These are phyloP conservation scores for Ustilago nuda DNA, from an alignment of 1,284 basidiomycete genomes.

Conservation along the genomic window DNA sequence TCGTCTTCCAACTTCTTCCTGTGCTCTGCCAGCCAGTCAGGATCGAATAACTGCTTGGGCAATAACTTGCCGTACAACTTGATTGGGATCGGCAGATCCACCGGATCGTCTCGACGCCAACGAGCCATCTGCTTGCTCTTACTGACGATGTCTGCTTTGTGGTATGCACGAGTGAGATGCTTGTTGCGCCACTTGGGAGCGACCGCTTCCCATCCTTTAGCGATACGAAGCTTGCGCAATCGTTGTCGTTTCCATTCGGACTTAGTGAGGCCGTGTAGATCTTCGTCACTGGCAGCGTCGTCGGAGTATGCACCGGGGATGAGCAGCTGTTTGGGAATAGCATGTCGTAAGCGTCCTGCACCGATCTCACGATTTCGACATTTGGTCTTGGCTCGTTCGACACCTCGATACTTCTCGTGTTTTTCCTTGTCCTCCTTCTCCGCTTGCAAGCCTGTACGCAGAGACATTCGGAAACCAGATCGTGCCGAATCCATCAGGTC, in stretches of 20 bases:
- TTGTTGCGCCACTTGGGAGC: conserved; percentile 57
- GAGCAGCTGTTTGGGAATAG: conserved; percentile 54
- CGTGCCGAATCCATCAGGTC: conserved; percentile 57
- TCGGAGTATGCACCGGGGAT: conserved; percentile 54
- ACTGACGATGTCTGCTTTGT: conserved; percentile 53
- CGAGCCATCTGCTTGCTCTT: conserved; percentile 57
- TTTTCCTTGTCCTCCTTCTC: conserved; percentile 59
- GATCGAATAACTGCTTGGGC: conserved; percentile 50
- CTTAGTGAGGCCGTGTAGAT: conserved; percentile 53
- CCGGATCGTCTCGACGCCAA: conserved; percentile 52
- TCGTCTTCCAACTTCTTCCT: conserved; percentile 44
- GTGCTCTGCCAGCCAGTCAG: conserved; percentile 50
- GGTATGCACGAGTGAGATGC: conserved; percentile 52
- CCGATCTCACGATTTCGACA: conserved; percentile 55
- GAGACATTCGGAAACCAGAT: conserved; percentile 52
- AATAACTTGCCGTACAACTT: conserved; percentile 49
- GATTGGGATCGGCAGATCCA: conserved; percentile 55
- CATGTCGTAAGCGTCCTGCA: conserved; percentile 41
- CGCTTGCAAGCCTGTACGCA: conserved; percentile 48
- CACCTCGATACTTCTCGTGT: conserved; percentile 53
- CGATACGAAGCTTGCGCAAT: conserved; percentile 47
- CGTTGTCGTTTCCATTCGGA: conserved; percentile 51
- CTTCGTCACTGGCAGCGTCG: conserved; percentile 58
- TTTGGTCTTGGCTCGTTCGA: conserved; percentile 53
- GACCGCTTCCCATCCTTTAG: conserved; percentile 55